Conservation (phyloP, 306 rosid genomes). For the Quercus dentata region DNA sequence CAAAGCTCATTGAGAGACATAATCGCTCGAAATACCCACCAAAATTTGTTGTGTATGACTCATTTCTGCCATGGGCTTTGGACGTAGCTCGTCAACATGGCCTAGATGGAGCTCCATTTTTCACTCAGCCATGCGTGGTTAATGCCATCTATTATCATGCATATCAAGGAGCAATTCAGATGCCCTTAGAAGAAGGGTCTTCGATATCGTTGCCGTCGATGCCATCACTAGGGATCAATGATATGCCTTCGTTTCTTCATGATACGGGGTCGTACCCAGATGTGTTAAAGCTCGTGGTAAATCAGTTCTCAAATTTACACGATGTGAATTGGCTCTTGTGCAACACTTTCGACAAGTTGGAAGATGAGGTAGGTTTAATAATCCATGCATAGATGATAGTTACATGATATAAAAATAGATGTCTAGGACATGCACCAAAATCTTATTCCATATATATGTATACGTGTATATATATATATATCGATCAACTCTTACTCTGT, state of each 20-base stretch:
- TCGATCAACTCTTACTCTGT: no score
- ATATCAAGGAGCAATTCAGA: background rate
- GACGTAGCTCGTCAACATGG: conserved; percentile 23
- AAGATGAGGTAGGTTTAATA: no score
- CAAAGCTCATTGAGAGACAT: background rate
- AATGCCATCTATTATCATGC: conserved; percentile 11
- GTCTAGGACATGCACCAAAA: no score
- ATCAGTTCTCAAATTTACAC: no score
- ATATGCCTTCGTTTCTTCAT: conserved; percentile 4
- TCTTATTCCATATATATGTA: no score
- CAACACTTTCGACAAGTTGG: no score
- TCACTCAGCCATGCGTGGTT: conserved; percentile 20
- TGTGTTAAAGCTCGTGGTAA: background rate
- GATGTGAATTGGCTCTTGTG: no score
- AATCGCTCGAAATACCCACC: background rate
- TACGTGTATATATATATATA: no score
- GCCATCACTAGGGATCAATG: conserved; percentile 2
- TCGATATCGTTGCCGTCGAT: background rate
- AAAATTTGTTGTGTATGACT: conserved; percentile 20
- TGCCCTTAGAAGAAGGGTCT: background rate
- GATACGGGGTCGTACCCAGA: background rate
- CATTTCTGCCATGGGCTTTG: conserved; percentile 25
- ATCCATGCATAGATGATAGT: no score
- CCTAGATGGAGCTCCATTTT: conserved; percentile 24
- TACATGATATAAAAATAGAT: no score